These are phyloP conservation scores for Agastache rugosa DNA, from an alignment of 257 asterid genomes.

Conservation along the genomic window DNA sequence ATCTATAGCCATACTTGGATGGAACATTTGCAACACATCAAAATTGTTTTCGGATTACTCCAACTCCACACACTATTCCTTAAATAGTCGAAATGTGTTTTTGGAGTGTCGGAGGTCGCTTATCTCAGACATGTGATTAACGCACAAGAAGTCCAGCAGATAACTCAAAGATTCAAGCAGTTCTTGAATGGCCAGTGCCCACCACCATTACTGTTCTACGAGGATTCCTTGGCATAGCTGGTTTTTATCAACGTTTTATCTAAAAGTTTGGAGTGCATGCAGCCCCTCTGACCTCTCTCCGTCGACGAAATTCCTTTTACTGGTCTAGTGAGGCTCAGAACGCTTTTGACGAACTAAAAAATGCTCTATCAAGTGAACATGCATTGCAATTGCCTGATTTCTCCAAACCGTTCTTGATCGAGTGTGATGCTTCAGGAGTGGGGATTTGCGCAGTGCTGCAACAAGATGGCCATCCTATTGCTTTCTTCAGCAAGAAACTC, in stretches of 20 bases:
- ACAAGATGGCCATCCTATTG: background rate
- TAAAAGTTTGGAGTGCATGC: background rate
- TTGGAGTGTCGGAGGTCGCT: background rate
- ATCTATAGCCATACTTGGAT: background rate
- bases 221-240: background rate
- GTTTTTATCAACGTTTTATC: background rate
- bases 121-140: background rate
- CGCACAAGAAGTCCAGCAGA: background rate
- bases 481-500: background rate
- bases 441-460: background rate
- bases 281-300: background rate
- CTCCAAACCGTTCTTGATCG: background rate
- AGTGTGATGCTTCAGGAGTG: background rate
- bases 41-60: background rate
- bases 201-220: background rate
- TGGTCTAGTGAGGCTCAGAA: background rate
- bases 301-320: background rate
- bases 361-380: background rate
- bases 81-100: background rate
- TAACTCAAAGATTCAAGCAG: background rate
- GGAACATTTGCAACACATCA: background rate
- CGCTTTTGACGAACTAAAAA: background rate
- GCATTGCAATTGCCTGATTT: background rate
- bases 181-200: background rate
- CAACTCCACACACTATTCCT: background rate